Conservation (phyloP, 2,329 filamentous ascomycete species). For the Penicillium occitanis region DNA sequence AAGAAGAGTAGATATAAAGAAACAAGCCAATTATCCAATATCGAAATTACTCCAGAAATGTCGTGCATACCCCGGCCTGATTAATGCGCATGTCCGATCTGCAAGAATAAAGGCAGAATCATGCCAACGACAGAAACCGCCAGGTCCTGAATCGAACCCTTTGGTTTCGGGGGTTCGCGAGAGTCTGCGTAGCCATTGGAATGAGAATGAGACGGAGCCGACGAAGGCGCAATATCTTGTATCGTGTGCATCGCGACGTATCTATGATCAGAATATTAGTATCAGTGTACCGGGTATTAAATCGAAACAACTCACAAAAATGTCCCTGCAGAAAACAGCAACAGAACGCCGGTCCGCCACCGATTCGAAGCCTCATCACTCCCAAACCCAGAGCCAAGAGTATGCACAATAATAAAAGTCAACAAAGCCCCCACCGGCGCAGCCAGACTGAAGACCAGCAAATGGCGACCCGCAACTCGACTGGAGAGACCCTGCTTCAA, state of each 20-base stretch:
- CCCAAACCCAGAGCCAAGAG: constrained; percentile 59
- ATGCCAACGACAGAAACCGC: constrained; percentile 50
- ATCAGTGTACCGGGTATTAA: no score
- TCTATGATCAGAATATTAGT: constrained; percentile 47
- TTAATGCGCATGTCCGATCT: constrained; percentile 50
- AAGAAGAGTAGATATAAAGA: background rate
- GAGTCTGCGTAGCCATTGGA: constrained; percentile 46
- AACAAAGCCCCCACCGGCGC: constrained; percentile 80
- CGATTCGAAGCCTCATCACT: constrained; percentile 61
- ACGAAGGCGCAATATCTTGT: constrained; percentile 64
- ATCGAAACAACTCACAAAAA: constrained; percentile 93
- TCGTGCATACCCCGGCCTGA: background rate
- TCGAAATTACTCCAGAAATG: constrained; percentile 9
- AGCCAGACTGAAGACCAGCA: constrained; percentile 87
- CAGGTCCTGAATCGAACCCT: constrained; percentile 47
- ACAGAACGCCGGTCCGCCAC: constrained; percentile 88
- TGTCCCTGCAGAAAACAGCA: constrained; percentile 94
- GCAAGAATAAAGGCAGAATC: constrained; percentile 48
- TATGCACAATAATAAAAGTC: constrained; percentile 76
- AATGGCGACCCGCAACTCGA: constrained; percentile 75
- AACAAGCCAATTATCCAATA: background rate
- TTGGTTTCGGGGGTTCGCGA: constrained; percentile 36
- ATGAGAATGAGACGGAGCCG: constrained; percentile 32
- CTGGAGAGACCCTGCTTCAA: constrained; percentile 90
- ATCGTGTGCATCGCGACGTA: constrained; percentile 99